These are phyloP conservation scores for Plectosphaerella plurivora DNA, from an alignment of 2,329 filamentous ascomycete species.

Conservation along the genomic window DNA sequence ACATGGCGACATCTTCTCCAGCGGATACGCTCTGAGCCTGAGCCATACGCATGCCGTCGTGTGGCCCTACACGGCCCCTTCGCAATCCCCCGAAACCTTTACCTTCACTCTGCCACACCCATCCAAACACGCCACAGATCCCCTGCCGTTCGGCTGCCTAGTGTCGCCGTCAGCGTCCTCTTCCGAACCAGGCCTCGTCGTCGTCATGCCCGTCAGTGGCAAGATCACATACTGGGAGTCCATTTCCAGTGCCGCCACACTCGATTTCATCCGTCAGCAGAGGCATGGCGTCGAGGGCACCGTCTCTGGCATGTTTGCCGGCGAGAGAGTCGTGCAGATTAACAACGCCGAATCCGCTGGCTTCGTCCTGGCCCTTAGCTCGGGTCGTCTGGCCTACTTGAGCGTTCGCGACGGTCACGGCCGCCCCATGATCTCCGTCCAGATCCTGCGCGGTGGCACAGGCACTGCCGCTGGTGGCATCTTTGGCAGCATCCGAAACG, in stretches of 20 bases:
- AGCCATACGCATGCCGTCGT: conserved; percentile 80
- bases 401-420: conserved; percentile 83
- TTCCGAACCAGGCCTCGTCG: conserved; percentile 79
- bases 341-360: conserved; percentile 81
- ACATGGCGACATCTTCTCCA: conserved; percentile 61
- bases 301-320: conserved; percentile 70
- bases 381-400: conserved; percentile 80
- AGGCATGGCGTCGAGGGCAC: conserved; percentile 73
- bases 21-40: conserved; percentile 73
- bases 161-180: conserved; percentile 73
- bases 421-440: conserved; percentile 72
- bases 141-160: conserved; percentile 77
- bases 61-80: conserved; percentile 78
- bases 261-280: conserved; percentile 78
- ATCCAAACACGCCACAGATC: conserved; percentile 61
- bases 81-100: conserved; percentile 70
- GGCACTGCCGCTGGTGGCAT: conserved; percentile 59
- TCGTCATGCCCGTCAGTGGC: conserved; percentile 78
- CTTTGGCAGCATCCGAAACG: conserved; percentile 76
- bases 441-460: conserved; percentile 64
- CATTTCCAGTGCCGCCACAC: conserved; percentile 79
- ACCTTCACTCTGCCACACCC: conserved; percentile 74
- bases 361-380: conserved; percentile 80
- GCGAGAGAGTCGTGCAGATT: conserved; percentile 73
- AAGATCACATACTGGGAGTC: conserved; percentile 95